Base-by-base conservation (phyloP, 2,329 filamentous ascomycete genomes). In the Penicillium brasilianum region DNA sequence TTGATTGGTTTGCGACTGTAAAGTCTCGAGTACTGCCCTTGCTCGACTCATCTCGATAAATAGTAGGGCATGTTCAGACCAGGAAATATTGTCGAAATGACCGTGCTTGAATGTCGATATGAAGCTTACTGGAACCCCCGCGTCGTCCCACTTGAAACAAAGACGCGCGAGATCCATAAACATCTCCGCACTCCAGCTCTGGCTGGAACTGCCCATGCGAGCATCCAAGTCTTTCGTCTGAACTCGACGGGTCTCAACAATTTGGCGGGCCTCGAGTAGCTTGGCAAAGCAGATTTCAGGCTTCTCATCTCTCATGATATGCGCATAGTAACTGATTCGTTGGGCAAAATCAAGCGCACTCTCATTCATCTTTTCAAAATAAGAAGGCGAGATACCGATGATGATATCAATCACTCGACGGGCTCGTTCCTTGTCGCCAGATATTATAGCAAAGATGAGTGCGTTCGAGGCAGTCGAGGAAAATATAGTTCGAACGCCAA, bases 31-130 rank as follows among this genome's bases (percentile, higher is more conserved):
- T 2, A 71, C 63, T 13, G 65, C 58, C 13, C 66, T 60, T 18
- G 69, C 69, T 48, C 69, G 58, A 20, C 57, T 63, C 55, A 66
- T 65, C 48, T 71, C 69, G 11, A 69, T 39, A 48, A 71, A 71
- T 8, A 71, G 54, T 11, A 71, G 54, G 9, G 67, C 67, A 61
- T 71, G 69, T 16, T 71, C 69, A 28, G 16, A 55, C 69, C 69
- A 71, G 1, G 64, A 67, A 0, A 66, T 55, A 3, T 52, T 56
- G 1, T 55, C 62, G 13, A 62, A 61, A 50, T 70, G 65, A 0
- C 63, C 66, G 48, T 69, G 66, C 1, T 69, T 59, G 39, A 62
- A 63, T 4, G 18, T 11, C 20, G 59, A 30, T 9, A 67, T 34
- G 5, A 66, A 6, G 3, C 39, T 36, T 5, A 68, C 11, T 2